Percentiles rank a stretch among this genome's conserved stretches.
Conservation (phyloP, 306 rosid species). For the Acmispon strigosus region DNA sequence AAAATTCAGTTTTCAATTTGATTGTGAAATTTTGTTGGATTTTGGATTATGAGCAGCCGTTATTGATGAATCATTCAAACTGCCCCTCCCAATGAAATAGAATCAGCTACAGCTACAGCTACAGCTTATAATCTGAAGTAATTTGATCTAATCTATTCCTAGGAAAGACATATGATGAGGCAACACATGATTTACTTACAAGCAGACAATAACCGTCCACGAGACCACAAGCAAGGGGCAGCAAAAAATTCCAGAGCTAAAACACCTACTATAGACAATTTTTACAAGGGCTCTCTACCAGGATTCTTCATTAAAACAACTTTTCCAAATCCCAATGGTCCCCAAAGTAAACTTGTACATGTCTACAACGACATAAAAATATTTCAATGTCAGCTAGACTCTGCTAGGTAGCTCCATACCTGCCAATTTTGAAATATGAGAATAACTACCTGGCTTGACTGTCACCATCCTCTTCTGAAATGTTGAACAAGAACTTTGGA, state of each 20-base stretch:
- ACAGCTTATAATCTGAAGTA: not conserved
- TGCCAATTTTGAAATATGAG: not conserved
- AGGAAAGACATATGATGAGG: not conserved
- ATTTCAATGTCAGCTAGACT: not conserved
- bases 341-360: slow-evolving; percentile 17
- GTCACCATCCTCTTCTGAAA: slow-evolving; percentile 56
- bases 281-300: slow-evolving; percentile 19
- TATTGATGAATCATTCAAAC: not conserved
- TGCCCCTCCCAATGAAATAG: not conserved
- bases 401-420: slow-evolving; percentile 4
- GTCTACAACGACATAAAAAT: not conserved
- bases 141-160: not conserved
- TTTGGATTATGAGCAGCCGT: too few relatives aligned
- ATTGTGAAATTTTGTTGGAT: too few relatives aligned
- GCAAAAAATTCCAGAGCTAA: not conserved
- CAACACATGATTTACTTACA: slow-evolving; percentile 18
- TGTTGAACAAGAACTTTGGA: slow-evolving; percentile 70
- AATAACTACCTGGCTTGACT: slow-evolving; percentile 27
- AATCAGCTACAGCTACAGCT: not conserved
- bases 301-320: slow-evolving; percentile 67
- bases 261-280: not conserved
- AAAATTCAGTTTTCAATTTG: too few relatives aligned
- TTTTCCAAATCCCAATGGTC: slow-evolving; percentile 54
- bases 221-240: not conserved
- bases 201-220: slow-evolving; percentile 8